These are phyloP conservation scores for Nemania abortiva DNA, from an alignment of 2,329 filamentous ascomycete genomes.

Conservation along the genomic window DNA sequence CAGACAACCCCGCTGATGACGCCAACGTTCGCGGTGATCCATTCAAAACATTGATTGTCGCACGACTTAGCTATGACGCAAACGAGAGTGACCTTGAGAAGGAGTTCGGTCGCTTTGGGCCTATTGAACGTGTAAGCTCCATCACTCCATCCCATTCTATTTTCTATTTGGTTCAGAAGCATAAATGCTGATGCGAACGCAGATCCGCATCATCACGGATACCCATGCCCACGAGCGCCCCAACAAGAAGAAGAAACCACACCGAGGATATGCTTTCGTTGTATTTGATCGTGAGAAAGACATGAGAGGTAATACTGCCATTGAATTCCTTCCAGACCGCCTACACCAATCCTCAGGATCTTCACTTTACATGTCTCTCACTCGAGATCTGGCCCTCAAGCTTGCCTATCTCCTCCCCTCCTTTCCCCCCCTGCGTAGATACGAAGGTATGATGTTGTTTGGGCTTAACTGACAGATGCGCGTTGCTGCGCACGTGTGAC, in stretches of 20 bases:
- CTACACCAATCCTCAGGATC: constrained; percentile 44
- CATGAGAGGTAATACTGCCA: constrained; percentile 90
- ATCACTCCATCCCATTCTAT: neutral
- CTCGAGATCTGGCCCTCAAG: constrained; percentile 69
- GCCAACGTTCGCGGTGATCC: constrained; percentile 91
- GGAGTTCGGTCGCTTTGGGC: constrained; percentile 93
- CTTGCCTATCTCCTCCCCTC: constrained; percentile 62
- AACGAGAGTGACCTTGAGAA: constrained; percentile 91
- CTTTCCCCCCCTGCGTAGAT: constrained; percentile 31
- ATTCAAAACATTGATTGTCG: constrained; percentile 94
- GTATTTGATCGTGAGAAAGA: constrained; percentile 98
- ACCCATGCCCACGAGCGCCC: constrained; percentile 75
- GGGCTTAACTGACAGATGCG: constrained; percentile 76
- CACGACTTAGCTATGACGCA: constrained; percentile 88
- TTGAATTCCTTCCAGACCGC: constrained; percentile 54
- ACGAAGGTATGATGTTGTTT: constrained; percentile 64
- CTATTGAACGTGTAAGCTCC: constrained; percentile 84
- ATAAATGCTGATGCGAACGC: constrained; percentile 33
- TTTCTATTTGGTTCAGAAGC: neutral
- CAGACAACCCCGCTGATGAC: constrained; percentile 86
- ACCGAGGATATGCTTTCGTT: constrained; percentile 94
- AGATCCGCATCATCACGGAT: constrained; percentile 91
- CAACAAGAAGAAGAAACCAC: constrained; percentile 83
- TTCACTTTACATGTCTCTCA: constrained; percentile 55
- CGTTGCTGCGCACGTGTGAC: constrained; percentile 67